phyloP scores from a whole-genome alignment of 2,329 filamentous ascomycete species.

The Sporothrix globosa region DNA sequence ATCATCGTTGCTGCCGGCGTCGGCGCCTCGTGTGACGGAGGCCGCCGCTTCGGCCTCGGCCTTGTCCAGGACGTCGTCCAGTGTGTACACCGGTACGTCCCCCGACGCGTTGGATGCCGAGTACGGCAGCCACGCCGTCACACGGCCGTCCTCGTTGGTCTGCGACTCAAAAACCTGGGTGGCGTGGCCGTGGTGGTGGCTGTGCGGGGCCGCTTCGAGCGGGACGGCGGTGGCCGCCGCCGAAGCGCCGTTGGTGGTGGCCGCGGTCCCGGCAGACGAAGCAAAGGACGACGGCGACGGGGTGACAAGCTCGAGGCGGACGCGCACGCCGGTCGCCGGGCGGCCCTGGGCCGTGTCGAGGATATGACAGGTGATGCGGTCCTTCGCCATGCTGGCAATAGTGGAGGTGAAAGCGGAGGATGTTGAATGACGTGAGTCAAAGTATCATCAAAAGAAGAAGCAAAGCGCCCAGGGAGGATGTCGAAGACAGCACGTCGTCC shows the following conservation, averaged over 20 bases:
- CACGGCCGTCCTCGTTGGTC: conserved; percentile 77
- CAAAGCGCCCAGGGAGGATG: background rate
- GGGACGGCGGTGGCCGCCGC: conserved; percentile 34
- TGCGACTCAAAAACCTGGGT: conserved; percentile 63
- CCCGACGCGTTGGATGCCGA: conserved; percentile 55
- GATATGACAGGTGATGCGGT: conserved; percentile 82
- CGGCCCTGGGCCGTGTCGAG: conserved; percentile 78
- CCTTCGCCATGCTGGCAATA: conserved; percentile 47
- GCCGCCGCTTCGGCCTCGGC: conserved; percentile 39
- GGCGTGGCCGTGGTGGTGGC: conserved; percentile 43
- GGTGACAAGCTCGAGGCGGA: conserved; percentile 62
- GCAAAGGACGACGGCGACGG: conserved; percentile 37
- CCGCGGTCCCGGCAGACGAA: conserved; percentile 36
- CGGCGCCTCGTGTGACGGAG: conserved; percentile 37
- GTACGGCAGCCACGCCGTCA: conserved; percentile 68
- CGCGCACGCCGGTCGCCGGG: conserved; percentile 67
- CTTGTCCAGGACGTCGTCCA: conserved; percentile 58
- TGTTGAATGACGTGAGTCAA: too few relatives aligned
- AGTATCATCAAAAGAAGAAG: background rate
- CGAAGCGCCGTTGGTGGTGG: conserved; percentile 41
- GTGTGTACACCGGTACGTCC: conserved; percentile 61
- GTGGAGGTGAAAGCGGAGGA: background rate
- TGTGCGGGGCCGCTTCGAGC: conserved; percentile 33
- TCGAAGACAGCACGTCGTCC: too few relatives aligned
- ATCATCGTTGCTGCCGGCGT: conserved; percentile 37